Evolutionary conservation across 2,329 filamentous ascomycete genomes (phyloP), one percentile per base, ranked within the genome.

Genomic region (Clonostachys rosea): DNA sequence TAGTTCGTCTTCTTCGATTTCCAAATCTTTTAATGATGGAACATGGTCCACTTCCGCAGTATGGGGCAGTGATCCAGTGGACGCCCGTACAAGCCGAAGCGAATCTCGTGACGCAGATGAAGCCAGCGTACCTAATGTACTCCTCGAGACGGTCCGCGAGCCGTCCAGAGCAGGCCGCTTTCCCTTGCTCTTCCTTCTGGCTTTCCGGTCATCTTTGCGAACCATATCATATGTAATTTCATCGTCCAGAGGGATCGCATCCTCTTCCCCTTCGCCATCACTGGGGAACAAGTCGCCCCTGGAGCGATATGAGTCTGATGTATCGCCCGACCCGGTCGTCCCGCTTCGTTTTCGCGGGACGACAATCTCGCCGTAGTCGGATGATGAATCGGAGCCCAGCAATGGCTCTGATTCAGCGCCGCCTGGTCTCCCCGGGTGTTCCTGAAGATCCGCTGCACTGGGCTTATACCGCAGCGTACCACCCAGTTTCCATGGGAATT

Each of bases 211-310:
- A 48, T 94, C 90, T 54, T 86, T 82, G 45, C 87, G 81, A 50
- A 91, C 85, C 51, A 96, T 74, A 4, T 84, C 83, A 62, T 95
- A 84, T 4, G 91, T 89, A 56, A 97, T 95, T 59, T 96, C 91
- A 60, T 96, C 92, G 57, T 92, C 89, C 16, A 97, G 70, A 12
- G 91, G 89, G n/a, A 96, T 82, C 1, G 92, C 92, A 66, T 97
- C 92, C 63, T 95, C 91, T 52, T 95, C 90, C 46, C 91, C 90
- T 58, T 86, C 82, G 42, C 78, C 81, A 52, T 95, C 91, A 57
- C 91, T 96, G 0, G 90, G 90, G 55, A 96, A 94, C 12, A 97
- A 72, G 66, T 97, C 92, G 3, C 91, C 91, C 42, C 92, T 76
- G 11, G 91, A 96, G 57, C 91, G 87, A 53, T 87, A 83, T 6